Percentiles rank a stretch among this genome's conserved stretches.
Evolutionary conservation across 2,329 filamentous ascomycete genomes (phyloP).

Genomic region (Penicillium sp.): DNA sequence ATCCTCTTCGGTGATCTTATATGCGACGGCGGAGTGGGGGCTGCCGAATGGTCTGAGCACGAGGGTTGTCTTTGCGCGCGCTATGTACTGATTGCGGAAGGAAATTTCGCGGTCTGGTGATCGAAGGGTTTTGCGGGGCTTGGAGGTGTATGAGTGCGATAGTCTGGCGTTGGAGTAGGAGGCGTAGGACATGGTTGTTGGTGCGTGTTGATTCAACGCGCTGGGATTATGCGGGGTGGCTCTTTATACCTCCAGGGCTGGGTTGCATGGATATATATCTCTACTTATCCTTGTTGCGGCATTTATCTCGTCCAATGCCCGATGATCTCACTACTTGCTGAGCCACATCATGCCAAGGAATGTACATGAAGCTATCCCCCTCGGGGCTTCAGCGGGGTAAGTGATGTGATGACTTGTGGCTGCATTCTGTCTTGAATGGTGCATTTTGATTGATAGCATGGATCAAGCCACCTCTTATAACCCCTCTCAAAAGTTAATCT

Average conservation of each 20-base stretch:
- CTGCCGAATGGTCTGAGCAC: slow-evolving; percentile 19
- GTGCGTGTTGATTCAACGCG: background rate
- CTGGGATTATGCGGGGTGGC: background rate
- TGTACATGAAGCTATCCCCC: slow-evolving; percentile 1
- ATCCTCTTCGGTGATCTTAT: slow-evolving; percentile 22
- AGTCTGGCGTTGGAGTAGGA: slow-evolving; percentile 22
- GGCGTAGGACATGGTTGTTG: slow-evolving; percentile 15
- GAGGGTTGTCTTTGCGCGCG: slow-evolving; percentile 15
- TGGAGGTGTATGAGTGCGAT: slow-evolving; percentile 11
- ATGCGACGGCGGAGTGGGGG: slow-evolving; percentile 19
- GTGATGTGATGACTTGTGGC: background rate
- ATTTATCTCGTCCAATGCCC: slow-evolving; percentile 5
- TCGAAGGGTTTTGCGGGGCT: slow-evolving; percentile 19
- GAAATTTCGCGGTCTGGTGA: slow-evolving; percentile 23
- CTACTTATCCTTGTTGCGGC: slow-evolving; percentile 2
- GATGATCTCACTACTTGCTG: slow-evolving; percentile 3
- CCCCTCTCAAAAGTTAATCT: background rate
- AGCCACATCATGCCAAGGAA: slow-evolving; percentile 9
- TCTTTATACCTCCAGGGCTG: slow-evolving; percentile 1
- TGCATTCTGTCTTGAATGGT: background rate
- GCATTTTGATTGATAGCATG: background rate
- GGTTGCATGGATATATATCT: background rate
- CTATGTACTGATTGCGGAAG: slow-evolving; percentile 23
- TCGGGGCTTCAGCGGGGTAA: background rate
- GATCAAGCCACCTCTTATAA: background rate